These are phyloP conservation scores for Yamadazyma epiphylla DNA, from an alignment of 1,139 yeast species.

Conservation along the genomic window DNA sequence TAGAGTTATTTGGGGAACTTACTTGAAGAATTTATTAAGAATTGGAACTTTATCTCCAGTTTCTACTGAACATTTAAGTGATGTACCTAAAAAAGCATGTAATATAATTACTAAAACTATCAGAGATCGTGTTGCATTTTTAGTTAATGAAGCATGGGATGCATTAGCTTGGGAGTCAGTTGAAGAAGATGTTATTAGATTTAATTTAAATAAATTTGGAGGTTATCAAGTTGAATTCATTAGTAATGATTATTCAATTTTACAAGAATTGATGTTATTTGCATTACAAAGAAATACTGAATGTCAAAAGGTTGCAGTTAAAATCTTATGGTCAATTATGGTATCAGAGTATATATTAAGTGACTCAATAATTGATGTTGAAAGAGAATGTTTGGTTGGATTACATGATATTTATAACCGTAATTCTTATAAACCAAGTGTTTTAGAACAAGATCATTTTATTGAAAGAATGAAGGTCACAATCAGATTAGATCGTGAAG, in stretches of 20 bases:
- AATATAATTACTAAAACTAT: conserved; percentile 60
- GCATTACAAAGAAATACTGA: conserved; percentile 64
- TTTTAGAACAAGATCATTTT: conserved; percentile 52
- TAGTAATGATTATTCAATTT: conserved; percentile 54
- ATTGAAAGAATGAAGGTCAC: conserved; percentile 48
- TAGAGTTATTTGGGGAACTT: conserved; percentile 62
- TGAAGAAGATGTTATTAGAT: conserved; percentile 55
- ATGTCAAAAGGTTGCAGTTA: conserved; percentile 64
- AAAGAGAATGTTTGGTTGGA: conserved; percentile 59
- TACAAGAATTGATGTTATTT: conserved; percentile 63
- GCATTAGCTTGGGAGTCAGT: conserved; percentile 67
- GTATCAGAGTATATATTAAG: conserved; percentile 63
- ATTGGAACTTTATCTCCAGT: conserved; percentile 55
- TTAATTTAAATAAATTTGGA: conserved; percentile 61
- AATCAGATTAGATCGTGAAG: conserved; percentile 60
- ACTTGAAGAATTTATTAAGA: conserved; percentile 54
- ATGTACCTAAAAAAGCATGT: conserved; percentile 72
- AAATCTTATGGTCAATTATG: conserved; percentile 68
- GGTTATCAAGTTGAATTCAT: conserved; percentile 72
- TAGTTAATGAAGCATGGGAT: conserved; percentile 69
- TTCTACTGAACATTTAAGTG: conserved; percentile 60
- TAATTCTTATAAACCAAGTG: conserved; percentile 53
- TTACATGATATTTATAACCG: conserved; percentile 63
- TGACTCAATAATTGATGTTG: conserved; percentile 58
- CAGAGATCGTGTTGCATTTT: conserved; percentile 54